These are phyloP conservation scores for Phytophthora nicotianae DNA, from an alignment of 352 stramenopile species.

Conservation along the genomic window DNA sequence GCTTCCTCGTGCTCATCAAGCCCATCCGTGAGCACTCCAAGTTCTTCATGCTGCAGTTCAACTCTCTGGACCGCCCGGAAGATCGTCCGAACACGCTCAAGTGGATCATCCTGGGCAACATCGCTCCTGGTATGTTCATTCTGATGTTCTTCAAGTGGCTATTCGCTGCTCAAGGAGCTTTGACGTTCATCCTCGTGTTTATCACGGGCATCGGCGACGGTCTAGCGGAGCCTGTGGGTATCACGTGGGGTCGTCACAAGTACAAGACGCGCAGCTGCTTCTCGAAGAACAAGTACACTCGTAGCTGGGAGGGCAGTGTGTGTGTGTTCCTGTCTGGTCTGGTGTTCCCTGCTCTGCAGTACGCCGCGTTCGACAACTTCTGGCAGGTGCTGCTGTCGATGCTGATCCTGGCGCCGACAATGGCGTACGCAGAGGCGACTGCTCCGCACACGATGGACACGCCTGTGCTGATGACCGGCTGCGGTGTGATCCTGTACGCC, in stretches of 20 bases:
- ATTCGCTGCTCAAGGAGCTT: slow-evolving; percentile 52
- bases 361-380: slow-evolving; percentile 80
- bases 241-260: slow-evolving; percentile 85
- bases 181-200: slow-evolving; percentile 84
- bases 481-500: slow-evolving; percentile 73
- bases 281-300: slow-evolving; percentile 85
- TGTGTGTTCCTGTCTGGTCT: slow-evolving; percentile 83
- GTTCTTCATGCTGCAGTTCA: slow-evolving; percentile 92
- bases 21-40: slow-evolving; percentile 75
- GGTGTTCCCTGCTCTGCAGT: slow-evolving; percentile 80
- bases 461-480: slow-evolving; percentile 82
- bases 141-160: slow-evolving; percentile 89
- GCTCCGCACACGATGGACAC: slow-evolving; percentile 88
- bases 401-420: slow-evolving; percentile 76
- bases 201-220: slow-evolving; percentile 84
- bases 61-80: slow-evolving; percentile 84
- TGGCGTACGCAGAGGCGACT: slow-evolving; percentile 85
- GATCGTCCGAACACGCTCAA: slow-evolving; percentile 86
- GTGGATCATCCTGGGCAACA: slow-evolving; percentile 86
- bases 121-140: slow-evolving; percentile 70
- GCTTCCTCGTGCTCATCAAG: slow-evolving; percentile 87
- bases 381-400: slow-evolving; percentile 79
- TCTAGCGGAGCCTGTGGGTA: slow-evolving; percentile 77
- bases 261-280: slow-evolving; percentile 87
- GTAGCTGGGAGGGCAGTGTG: slow-evolving; percentile 81